Evolutionary conservation across 768 basidiomycete genomes (phyloP).

Genomic region (Lentinula sp.): DNA sequence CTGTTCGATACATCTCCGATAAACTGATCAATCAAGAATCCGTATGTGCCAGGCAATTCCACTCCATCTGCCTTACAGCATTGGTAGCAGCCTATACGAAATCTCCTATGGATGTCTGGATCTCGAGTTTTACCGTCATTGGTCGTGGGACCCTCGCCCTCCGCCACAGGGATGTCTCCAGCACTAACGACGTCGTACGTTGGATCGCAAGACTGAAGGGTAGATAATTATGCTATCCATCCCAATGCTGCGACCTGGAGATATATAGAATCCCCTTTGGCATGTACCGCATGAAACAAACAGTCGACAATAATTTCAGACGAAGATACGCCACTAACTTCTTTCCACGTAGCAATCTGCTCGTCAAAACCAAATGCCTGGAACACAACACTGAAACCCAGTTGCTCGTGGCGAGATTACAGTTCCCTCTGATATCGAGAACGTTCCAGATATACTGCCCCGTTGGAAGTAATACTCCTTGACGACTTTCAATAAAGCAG

Average conservation of each 20-base stretch:
- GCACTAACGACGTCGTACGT: slow-evolving; percentile 17
- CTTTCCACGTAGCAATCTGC: slow-evolving; percentile 20
- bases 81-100: slow-evolving; percentile 36
- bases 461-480: slow-evolving; percentile 23
- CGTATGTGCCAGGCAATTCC: slow-evolving; percentile 32
- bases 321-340: not conserved
- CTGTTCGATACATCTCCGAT: slow-evolving; percentile 33
- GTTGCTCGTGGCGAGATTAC: slow-evolving; percentile 23
- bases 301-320: not conserved
- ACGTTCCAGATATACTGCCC: slow-evolving; percentile 21
- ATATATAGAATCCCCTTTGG: slow-evolving; percentile 38
- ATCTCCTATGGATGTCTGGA: slow-evolving; percentile 27
- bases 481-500: slow-evolving; percentile 14
- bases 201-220: slow-evolving; percentile 13
- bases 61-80: slow-evolving; percentile 46
- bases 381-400: slow-evolving; percentile 19
- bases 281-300: slow-evolving; percentile 34
- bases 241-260: slow-evolving; percentile 43
- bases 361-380: slow-evolving; percentile 30
- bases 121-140: slow-evolving; percentile 30
- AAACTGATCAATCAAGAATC: slow-evolving; percentile 37
- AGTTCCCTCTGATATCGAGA: slow-evolving; percentile 34
- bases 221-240: slow-evolving; percentile 17
- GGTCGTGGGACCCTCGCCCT: slow-evolving; percentile 16
- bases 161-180: slow-evolving; percentile 9